Percentiles rank a stretch among this genome's conserved stretches.
These are phyloP conservation scores for Gracilaria vermiculophylla DNA, from an alignment of 23 red algal species.

Conservation along the genomic window DNA sequence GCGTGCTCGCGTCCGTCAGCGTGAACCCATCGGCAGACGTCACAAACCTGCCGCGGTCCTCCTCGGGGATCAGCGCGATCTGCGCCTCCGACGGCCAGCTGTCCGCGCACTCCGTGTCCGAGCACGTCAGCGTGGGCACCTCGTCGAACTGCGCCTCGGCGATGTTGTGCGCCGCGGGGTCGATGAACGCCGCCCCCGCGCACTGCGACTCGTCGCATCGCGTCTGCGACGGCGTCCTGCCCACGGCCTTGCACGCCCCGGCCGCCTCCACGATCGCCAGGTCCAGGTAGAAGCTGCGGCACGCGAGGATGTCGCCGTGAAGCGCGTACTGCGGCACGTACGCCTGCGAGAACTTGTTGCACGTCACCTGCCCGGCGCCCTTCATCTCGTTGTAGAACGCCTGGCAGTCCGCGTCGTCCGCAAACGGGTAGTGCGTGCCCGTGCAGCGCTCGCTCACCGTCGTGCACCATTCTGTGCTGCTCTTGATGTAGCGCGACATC, in stretches of 20 bases:
- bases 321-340: slow-evolving; percentile 48
- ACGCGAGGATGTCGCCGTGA: slow-evolving; percentile 27
- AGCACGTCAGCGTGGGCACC: slow-evolving; percentile 1
- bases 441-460: slow-evolving; percentile 33
- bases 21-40: not conserved
- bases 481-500: slow-evolving; percentile 11
- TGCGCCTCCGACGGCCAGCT: slow-evolving; percentile 9
- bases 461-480: slow-evolving; percentile 12
- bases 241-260: slow-evolving; percentile 45
- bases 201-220: slow-evolving; percentile 41
- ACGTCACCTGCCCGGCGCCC: slow-evolving; percentile 14
- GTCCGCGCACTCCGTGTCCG: slow-evolving; percentile 14
- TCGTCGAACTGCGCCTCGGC: slow-evolving; percentile 1
- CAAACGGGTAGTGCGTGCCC: slow-evolving; percentile 24
- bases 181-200: slow-evolving; percentile 23
- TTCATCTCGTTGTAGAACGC: slow-evolving; percentile 12
- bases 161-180: not conserved
- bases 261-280: slow-evolving; percentile 37
- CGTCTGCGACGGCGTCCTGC: not conserved
- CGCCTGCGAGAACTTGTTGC: slow-evolving; percentile 45
- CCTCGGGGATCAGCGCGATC: slow-evolving; percentile 33
- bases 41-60: slow-evolving; percentile 2
- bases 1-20: not conserved
- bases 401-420: slow-evolving; percentile 10
- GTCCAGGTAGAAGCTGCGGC: slow-evolving; percentile 45